Conservation (phyloP, 139 green algal species). For the Chlorella sp. region DNA sequence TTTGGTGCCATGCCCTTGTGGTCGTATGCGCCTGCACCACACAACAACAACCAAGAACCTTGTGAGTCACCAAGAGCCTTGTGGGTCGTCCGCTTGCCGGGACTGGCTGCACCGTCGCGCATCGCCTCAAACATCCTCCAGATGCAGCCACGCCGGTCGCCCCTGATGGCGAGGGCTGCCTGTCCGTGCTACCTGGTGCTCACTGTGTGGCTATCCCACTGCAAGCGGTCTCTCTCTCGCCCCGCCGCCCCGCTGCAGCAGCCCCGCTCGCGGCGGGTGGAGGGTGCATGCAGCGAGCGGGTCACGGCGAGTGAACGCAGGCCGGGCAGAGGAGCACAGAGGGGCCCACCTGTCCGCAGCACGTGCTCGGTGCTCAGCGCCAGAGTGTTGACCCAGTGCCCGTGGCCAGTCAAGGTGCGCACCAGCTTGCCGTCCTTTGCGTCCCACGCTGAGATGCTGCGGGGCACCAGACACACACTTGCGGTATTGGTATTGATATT, state of each 20-base stretch:
- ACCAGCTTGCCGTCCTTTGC: constrained; percentile 72
- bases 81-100: no score
- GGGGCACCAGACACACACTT: not conserved
- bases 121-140: no score
- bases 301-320: no score
- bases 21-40: constrained; percentile 71
- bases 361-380: constrained; percentile 82
- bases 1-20: constrained; percentile 62
- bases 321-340: no score
- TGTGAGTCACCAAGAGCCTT: no score
- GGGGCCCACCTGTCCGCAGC: constrained; percentile 59
- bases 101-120: no score
- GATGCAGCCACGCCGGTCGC: not conserved
- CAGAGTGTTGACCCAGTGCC: constrained; percentile 98
- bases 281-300: no score
- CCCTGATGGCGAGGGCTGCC: not conserved
- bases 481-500: not conserved
- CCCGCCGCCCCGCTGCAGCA: no score
- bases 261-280: no score
- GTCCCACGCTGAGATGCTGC: constrained; percentile 84
- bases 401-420: constrained; percentile 65
- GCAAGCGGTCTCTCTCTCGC: no score
- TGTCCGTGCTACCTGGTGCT: not conserved
- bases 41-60: no score
- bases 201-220: not conserved